phyloP scores from a whole-genome alignment of 2,329 filamentous ascomycete genomes.

The Venturia effusa region DNA sequence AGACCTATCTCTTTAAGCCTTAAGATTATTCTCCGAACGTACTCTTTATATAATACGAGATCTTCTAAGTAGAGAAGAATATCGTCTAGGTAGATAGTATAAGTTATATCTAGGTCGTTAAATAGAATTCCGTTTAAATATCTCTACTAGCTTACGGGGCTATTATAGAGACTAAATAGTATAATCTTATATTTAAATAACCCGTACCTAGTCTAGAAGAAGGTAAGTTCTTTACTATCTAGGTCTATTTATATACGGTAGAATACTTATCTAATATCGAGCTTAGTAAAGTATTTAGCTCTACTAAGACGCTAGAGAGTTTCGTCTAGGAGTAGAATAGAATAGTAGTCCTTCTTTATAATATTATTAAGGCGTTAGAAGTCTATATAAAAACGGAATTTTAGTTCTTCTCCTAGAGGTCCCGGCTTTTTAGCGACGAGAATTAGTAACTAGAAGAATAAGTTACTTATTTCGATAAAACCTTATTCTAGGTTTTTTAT shows the following conservation, averaged over 20 bases:
- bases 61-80: constrained; percentile 16
- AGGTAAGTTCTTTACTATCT: not conserved
- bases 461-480: not conserved
- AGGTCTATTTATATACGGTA: constrained; percentile 14
- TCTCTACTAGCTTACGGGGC: not conserved
- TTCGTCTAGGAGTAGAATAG: constrained; percentile 23
- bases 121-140: constrained; percentile 13
- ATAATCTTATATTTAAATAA: not conserved
- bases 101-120: constrained; percentile 16
- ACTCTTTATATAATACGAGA: not conserved
- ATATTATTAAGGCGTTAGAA: constrained; percentile 26
- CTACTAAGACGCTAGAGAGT: constrained; percentile 17
- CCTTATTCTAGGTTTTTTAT: not conserved
- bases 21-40: constrained; percentile 10
- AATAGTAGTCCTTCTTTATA: constrained; percentile 25
- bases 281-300: constrained; percentile 21
- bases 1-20: constrained; percentile 10
- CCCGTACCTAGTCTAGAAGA: not conserved
- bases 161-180: too few relatives aligned
- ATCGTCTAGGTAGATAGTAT: constrained; percentile 16
- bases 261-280: constrained; percentile 23
- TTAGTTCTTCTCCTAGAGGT: constrained; percentile 7
- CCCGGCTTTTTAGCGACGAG: constrained; percentile 24
- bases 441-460: constrained; percentile 13
- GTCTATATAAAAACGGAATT: constrained; percentile 23